Conservation (phyloP, 2,329 filamentous ascomycete genomes). For the Fusarium ambrosium region DNA sequence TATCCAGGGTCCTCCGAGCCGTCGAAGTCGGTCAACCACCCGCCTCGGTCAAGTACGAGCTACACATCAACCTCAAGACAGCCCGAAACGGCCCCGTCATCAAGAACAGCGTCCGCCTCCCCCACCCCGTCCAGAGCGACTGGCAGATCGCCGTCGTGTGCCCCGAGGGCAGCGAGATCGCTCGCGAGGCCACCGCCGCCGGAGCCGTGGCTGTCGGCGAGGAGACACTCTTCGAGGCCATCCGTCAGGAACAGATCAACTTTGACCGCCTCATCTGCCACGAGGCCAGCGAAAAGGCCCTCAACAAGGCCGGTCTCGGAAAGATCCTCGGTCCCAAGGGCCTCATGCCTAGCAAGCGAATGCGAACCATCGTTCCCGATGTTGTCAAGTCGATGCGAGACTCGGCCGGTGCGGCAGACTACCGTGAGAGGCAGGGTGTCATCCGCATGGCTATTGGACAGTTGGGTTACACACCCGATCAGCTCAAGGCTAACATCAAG, state of each 20-base stretch:
- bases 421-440: conserved; percentile 87
- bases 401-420: conserved; percentile 86
- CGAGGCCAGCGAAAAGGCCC: conserved; percentile 78
- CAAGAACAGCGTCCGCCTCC: conserved; percentile 88
- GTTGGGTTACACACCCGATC: conserved; percentile 87
- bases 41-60: conserved; percentile 84
- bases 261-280: conserved; percentile 95
- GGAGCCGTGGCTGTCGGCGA: conserved; percentile 90
- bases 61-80: conserved; percentile 86
- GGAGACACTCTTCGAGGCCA: conserved; percentile 84
- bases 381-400: conserved; percentile 81
- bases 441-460: conserved; percentile 93
- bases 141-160: conserved; percentile 91
- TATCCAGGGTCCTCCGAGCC: conserved; percentile 84
- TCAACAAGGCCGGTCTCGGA: conserved; percentile 86
- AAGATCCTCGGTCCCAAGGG: conserved; percentile 88
- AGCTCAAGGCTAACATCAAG: conserved; percentile 87
- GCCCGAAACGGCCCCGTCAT: conserved; percentile 88
- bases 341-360: conserved; percentile 91
- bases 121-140: conserved; percentile 90
- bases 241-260: conserved; percentile 80
- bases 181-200: conserved; percentile 78
- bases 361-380: conserved; percentile 88
- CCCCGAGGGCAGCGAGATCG: conserved; percentile 81
- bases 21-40: conserved; percentile 89